Evolutionary conservation across 2,329 filamentous ascomycete genomes (phyloP).

Genomic region (Xylariomycetidae sp.): DNA sequence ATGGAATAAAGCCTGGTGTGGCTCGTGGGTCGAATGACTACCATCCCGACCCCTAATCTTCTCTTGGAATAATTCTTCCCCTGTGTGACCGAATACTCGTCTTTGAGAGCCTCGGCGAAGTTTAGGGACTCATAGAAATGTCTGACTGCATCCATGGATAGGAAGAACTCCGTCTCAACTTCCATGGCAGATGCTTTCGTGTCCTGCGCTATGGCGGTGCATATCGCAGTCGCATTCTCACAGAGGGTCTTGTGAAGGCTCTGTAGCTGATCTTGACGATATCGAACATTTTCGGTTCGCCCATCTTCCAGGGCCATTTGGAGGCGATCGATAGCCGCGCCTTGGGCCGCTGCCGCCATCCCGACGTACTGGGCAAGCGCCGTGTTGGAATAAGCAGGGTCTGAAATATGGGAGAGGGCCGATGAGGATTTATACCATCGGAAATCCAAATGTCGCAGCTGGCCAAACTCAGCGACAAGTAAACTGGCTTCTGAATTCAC

Average conservation of each 20-base stretch:
- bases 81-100: conserved; percentile 26
- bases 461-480: no score
- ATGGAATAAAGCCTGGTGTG: conserved; percentile 29
- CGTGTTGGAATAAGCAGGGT: no score
- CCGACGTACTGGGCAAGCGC: no score
- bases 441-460: no score
- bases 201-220: conserved; percentile 27
- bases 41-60: conserved; percentile 21
- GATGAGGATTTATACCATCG: no score
- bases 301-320: conserved; percentile 32
- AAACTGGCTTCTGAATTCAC: no score
- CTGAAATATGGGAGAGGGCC: no score
- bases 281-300: conserved; percentile 31
- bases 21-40: conserved; percentile 26
- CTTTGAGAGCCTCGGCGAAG: conserved; percentile 18
- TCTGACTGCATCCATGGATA: conserved; percentile 25
- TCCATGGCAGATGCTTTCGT: conserved; percentile 26
- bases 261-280: conserved; percentile 34
- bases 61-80: conserved; percentile 18
- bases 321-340: conserved; percentile 23
- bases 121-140: conserved; percentile 25
- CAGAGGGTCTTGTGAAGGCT: conserved; percentile 29
- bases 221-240: conserved; percentile 22
- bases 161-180: conserved; percentile 26
- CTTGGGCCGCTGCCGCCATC: no score